phyloP scores from a whole-genome alignment of 2,329 filamentous ascomycete species.

The Furcasterigmium sp. region DNA sequence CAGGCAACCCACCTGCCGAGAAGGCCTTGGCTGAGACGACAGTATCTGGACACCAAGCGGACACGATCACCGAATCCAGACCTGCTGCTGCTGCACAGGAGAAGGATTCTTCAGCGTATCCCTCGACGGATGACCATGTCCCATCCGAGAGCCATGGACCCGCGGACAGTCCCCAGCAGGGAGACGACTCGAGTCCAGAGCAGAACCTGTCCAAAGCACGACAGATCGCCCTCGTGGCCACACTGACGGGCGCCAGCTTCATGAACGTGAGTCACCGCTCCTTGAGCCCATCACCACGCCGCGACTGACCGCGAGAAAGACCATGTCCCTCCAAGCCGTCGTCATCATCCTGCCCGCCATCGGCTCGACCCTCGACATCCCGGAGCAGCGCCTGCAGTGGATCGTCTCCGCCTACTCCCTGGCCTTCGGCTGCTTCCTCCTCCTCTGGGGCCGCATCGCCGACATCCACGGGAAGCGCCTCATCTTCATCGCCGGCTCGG shows the following conservation, averaged over 20 bases:
- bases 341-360: slow-evolving; percentile 62
- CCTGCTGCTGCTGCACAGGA: too few relatives aligned
- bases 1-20: too few relatives aligned
- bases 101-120: too few relatives aligned
- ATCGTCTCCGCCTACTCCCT: slow-evolving; percentile 61
- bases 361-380: slow-evolving; percentile 48
- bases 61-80: too few relatives aligned
- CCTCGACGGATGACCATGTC: too few relatives aligned
- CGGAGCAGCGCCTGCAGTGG: slow-evolving; percentile 58
- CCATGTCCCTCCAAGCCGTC: slow-evolving; percentile 50
- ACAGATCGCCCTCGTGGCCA: slow-evolving; percentile 49
- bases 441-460: slow-evolving; percentile 63
- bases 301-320: slow-evolving; percentile 28
- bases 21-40: too few relatives aligned
- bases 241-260: slow-evolving; percentile 50
- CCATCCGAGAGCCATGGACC: slow-evolving; percentile 14
- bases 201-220: slow-evolving; percentile 42
- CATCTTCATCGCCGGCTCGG: slow-evolving; percentile 60
- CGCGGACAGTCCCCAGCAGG: slow-evolving; percentile 5
- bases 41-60: too few relatives aligned
- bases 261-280: slow-evolving; percentile 37
- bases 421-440: slow-evolving; percentile 61
- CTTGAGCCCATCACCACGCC: neutral
- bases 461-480: slow-evolving; percentile 62
- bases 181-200: slow-evolving; percentile 1